A percentile compares a stretch with the other conserved stretches of the same genome.
phyloP scores from a whole-genome alignment of 2,329 filamentous ascomycete genomes.

The Colletotrichum filicis region DNA sequence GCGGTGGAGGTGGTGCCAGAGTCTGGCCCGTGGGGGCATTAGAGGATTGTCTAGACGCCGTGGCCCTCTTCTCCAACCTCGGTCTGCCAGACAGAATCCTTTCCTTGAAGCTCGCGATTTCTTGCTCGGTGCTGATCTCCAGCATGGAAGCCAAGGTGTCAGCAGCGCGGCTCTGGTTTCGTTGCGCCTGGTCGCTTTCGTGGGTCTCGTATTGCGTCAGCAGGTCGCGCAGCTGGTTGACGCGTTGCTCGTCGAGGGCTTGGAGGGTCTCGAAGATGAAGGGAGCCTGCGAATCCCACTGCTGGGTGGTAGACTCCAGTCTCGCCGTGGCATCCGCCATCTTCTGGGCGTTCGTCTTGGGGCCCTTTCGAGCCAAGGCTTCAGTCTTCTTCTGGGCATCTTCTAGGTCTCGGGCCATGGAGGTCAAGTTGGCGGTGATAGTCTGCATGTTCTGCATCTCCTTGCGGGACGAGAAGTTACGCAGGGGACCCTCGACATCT shows the following conservation, averaged over 20 bases:
- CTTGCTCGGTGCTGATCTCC: slow-evolving; percentile 86
- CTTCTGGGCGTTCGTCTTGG: slow-evolving; percentile 80
- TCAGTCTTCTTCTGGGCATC: slow-evolving; percentile 86
- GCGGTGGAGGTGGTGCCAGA: slow-evolving; percentile 41
- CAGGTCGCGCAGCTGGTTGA: slow-evolving; percentile 90
- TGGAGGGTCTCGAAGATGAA: slow-evolving; percentile 96
- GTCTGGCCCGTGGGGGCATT: slow-evolving; percentile 43
- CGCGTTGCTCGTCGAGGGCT: slow-evolving; percentile 85
- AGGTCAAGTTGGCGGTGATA: slow-evolving; percentile 82
- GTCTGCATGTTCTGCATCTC: slow-evolving; percentile 85
- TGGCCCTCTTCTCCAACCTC: slow-evolving; percentile 53
- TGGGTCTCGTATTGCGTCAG: slow-evolving; percentile 94
- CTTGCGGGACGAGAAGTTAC: slow-evolving; percentile 77
- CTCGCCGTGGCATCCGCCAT: slow-evolving; percentile 78
- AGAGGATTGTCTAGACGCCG: slow-evolving; percentile 53
- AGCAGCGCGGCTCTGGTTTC: slow-evolving; percentile 78
- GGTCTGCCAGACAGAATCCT: slow-evolving; percentile 33
- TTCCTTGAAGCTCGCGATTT: slow-evolving; percentile 66
- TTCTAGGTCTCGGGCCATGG: slow-evolving; percentile 87
- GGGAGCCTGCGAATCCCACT: slow-evolving; percentile 95
- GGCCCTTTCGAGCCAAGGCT: slow-evolving; percentile 83
- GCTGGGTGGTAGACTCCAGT: slow-evolving; percentile 80
- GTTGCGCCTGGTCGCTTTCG: slow-evolving; percentile 87
- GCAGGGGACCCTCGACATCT: slow-evolving; percentile 87
- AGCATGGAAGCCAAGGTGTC: slow-evolving; percentile 84